Evolutionary conservation across 352 stramenopile species (phyloP).

Genomic region (Phytophthora lateralis): DNA sequence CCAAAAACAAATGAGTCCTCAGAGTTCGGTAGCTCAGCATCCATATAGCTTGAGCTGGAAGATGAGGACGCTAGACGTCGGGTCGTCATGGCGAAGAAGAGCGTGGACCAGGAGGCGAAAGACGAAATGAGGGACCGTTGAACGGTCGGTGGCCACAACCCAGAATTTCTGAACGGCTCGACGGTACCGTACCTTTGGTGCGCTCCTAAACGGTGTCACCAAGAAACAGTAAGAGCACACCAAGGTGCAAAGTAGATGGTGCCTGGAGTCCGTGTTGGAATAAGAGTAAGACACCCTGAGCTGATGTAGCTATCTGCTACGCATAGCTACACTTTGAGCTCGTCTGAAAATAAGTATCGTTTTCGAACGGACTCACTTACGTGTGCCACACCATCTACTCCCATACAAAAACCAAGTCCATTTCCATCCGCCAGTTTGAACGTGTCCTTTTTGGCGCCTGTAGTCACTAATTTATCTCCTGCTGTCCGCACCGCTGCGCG

Average conservation of each 20-base stretch:
- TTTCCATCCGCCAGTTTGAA: conserved; percentile 24
- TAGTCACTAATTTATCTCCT: background rate
- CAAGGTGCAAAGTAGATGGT: too few species aligned
- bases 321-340: background rate
- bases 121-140: too few species aligned
- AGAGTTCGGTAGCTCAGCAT: background rate
- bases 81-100: too few species aligned
- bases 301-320: background rate
- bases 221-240: too few species aligned
- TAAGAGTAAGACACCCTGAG: too few species aligned
- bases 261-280: too few species aligned
- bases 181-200: too few species aligned
- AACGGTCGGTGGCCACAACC: too few species aligned
- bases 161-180: too few species aligned
- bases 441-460: conserved; percentile 21
- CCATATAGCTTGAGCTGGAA: background rate
- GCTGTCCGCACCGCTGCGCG: background rate
- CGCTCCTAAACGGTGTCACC: too few species aligned
- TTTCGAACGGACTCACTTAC: conserved; percentile 15
- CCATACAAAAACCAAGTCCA: conserved; percentile 6
- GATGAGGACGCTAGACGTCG: background rate
- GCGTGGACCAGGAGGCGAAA: too few species aligned
- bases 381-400: conserved; percentile 9
- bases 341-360: conserved; percentile 13
- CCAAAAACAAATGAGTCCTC: conserved; percentile 24